Evolutionary conservation across 2,329 filamentous ascomycete species (phyloP).

Genomic region (Pleurostoma richardsiae): DNA sequence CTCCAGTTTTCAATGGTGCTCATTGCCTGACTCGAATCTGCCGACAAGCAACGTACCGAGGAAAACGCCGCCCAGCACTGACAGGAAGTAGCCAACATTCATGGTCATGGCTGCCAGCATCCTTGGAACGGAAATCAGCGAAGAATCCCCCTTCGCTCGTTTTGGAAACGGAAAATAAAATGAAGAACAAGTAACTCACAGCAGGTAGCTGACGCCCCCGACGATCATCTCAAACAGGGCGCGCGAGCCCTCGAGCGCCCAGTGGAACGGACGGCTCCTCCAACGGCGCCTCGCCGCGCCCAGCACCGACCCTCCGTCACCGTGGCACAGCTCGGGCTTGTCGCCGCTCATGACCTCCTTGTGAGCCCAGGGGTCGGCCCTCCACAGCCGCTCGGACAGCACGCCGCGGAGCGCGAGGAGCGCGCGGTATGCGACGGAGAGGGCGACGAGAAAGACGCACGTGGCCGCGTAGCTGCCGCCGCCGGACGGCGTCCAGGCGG

Average conservation of each 20-base stretch:
- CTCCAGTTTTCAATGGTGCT: too few species aligned
- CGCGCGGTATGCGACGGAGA: constrained; percentile 53
- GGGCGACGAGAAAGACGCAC: constrained; percentile 65
- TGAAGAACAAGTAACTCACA: constrained; percentile 49
- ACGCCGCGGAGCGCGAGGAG: constrained; percentile 57
- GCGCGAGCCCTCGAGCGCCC: constrained; percentile 20
- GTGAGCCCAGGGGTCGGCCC: too few species aligned
- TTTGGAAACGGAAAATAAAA: not conserved
- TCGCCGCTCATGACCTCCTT: too few species aligned
- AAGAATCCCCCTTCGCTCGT: not conserved
- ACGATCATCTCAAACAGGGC: constrained; percentile 56
- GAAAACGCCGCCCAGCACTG: constrained; percentile 68
- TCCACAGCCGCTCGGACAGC: constrained; percentile 38
- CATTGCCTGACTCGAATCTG: too few species aligned
- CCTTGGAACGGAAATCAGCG: constrained; percentile 30
- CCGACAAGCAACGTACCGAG: constrained; percentile 33
- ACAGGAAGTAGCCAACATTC: constrained; percentile 81
- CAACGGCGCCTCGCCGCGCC: too few species aligned
- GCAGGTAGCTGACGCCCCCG: constrained; percentile 60
- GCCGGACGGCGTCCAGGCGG: constrained; percentile 55
- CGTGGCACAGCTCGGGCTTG: too few species aligned
- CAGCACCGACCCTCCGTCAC: too few species aligned
- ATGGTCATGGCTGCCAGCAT: constrained; percentile 80
- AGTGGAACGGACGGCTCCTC: too few species aligned
- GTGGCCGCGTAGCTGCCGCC: constrained; percentile 61